phyloP scores from a whole-genome alignment of 2,329 filamentous ascomycete genomes.

The Aspergillus sp. region DNA sequence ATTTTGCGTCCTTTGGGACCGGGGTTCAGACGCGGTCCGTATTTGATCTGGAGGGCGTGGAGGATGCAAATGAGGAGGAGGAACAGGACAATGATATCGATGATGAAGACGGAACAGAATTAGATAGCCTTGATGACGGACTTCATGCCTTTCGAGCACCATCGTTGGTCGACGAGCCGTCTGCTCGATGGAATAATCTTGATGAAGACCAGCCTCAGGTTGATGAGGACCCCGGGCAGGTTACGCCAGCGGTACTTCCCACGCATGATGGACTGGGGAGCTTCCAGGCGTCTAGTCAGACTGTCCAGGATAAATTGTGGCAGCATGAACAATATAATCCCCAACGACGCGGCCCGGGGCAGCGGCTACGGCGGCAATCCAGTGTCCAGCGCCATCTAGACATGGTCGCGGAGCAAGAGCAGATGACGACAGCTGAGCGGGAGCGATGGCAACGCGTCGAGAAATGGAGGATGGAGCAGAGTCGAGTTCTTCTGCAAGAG shows the following conservation, averaged over 20 bases:
- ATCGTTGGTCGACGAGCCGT: constrained; percentile 33
- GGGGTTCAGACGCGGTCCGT: constrained; percentile 56
- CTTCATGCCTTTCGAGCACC: constrained; percentile 75
- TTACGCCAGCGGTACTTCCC: constrained; percentile 66
- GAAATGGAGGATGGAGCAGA: constrained; percentile 86
- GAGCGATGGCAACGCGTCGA: constrained; percentile 82
- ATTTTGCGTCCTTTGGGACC: constrained; percentile 64
- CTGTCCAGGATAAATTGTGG: constrained; percentile 74
- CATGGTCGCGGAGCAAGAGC: constrained; percentile 48
- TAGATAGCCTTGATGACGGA: constrained; percentile 90
- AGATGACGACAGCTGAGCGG: constrained; percentile 50
- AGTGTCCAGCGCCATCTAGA: constrained; percentile 52
- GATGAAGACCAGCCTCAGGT: too few relatives aligned
- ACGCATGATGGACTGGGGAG: constrained; percentile 85
- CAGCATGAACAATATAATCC: constrained; percentile 83
- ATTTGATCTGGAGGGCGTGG: constrained; percentile 14
- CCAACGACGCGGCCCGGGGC: constrained; percentile 44
- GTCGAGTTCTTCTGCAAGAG: constrained; percentile 72
- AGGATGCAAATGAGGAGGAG: constrained; percentile 39
- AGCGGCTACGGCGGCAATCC: constrained; percentile 44
- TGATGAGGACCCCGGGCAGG: constrained; percentile 23
- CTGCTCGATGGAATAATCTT: constrained; percentile 37
- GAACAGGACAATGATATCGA: constrained; percentile 44
- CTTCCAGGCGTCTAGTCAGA: constrained; percentile 59
- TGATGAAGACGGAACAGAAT: constrained; percentile 53